These are phyloP conservation scores for Rhynchosporium graminicola DNA, from an alignment of 2,329 filamentous ascomycete species.

Conservation along the genomic window DNA sequence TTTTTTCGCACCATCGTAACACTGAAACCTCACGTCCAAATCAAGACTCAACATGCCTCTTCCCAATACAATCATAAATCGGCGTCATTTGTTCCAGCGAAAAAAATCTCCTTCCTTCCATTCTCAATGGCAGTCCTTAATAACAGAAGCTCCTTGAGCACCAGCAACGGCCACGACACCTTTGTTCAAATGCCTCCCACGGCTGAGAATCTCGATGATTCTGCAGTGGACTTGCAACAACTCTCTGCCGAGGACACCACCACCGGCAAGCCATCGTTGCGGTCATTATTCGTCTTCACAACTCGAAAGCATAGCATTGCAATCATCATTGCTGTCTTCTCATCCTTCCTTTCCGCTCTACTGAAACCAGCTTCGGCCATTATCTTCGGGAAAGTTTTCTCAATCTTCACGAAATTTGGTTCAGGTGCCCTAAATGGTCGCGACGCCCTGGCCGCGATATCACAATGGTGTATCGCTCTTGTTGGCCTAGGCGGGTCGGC, in stretches of 20 bases:
- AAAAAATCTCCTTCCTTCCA: not conserved
- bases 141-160: constrained; percentile 15
- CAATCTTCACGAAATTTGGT: constrained; percentile 67
- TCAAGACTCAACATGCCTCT: not conserved
- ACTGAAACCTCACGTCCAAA: not conserved
- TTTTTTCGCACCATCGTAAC: constrained; percentile 8
- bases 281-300: constrained; percentile 69
- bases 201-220: not conserved
- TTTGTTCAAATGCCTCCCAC: constrained; percentile 13
- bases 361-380: constrained; percentile 67
- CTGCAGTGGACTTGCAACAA: constrained; percentile 14
- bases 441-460: constrained; percentile 57
- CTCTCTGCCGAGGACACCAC: constrained; percentile 1
- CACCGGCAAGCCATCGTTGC: constrained; percentile 31
- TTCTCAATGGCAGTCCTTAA: constrained; percentile 8
- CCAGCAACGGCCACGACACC: constrained; percentile 11
- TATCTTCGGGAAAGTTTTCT: constrained; percentile 74
- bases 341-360: constrained; percentile 61
- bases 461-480: constrained; percentile 63
- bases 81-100: not conserved
- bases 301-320: constrained; percentile 57
- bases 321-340: constrained; percentile 55
- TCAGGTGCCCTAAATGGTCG: constrained; percentile 50
- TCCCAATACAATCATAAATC: not conserved
- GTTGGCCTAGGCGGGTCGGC: constrained; percentile 61